Base-by-base conservation (phyloP, 495 filamentous ascomycete genomes). In the Penicillium robsamsonii region DNA sequence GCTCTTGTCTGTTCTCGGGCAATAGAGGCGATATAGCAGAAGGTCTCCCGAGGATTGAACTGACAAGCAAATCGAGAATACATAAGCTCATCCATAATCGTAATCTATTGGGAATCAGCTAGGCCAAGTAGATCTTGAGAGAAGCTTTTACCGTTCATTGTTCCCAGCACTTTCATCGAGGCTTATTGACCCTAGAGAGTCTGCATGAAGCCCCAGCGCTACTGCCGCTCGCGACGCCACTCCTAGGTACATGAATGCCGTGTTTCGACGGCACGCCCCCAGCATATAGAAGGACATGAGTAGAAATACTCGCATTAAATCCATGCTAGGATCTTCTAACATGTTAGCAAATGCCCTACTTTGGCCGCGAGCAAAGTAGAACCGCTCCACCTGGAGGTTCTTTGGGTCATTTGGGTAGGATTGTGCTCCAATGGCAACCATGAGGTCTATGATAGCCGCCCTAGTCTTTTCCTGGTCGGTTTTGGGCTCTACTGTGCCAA, bases 241-340 rank as follows among this genome's bases (percentile, higher is more conserved):
- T 0, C 76, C 76, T 33, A 79, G 45, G 33, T 78, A 78, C 75
- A 79, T 77, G 55, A 77, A 79, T 8, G 76, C 75, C 5, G 74
- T 70, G 46, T 79, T 79, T 46, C 76, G 71, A 30, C 74, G 75
- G 48, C 75, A 78, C 9, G 73, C 72, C 1, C 76, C 76, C 11
- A 78, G 69, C 71, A 79, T 75, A 48, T 78, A 79, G 29, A 76
- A 78, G 3, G 76, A 66, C 68, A 79, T 71, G 12, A 78, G 60
- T 5, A 75, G 61, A 45, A 77, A 79, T 1, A 66, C 56, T 11
- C 74, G 67, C 3, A 77, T 63, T 30, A 76, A 41, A 42, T 75
- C 67, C 18, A 76, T 57, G 31, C 73, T 79, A 0, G 75, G 75
- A 50, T 76, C 73, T 55, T 75, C 74, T 3, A 78, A 58, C 49